Evolutionary conservation across 345 rosid genomes (phyloP).

Genomic region (Gossypium arboreum): DNA sequence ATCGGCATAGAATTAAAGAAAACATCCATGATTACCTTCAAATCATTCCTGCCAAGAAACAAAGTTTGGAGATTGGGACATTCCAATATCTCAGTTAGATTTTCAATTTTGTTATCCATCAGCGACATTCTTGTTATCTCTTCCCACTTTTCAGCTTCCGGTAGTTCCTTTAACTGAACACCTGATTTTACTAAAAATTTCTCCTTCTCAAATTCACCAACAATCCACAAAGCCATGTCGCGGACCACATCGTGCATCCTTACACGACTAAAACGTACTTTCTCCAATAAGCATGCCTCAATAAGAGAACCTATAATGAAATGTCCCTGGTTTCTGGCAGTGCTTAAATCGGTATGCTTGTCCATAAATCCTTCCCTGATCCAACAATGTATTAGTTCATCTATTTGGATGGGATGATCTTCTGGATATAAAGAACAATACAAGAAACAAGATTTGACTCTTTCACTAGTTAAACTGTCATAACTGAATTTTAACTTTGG

Average conservation of each 20-base stretch:
- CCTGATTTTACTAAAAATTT: constrained; percentile 16
- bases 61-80: neutral
- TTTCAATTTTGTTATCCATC: neutral
- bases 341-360: neutral
- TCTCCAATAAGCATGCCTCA: constrained; percentile 23
- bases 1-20: neutral
- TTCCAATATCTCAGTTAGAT: neutral
- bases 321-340: no score
- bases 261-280: neutral
- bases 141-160: constrained; percentile 17
- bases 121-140: constrained; percentile 16
- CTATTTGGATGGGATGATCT: constrained; percentile 27
- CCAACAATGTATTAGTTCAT: constrained; percentile 41
- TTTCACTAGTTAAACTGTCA: neutral
- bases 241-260: no score
- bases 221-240: constrained; percentile 14
- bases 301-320: neutral
- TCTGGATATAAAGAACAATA: constrained; percentile 23
- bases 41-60: neutral
- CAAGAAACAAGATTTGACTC: neutral
- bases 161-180: constrained; percentile 14
- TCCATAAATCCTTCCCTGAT: constrained; percentile 29
- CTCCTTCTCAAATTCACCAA: neutral
- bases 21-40: neutral
- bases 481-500: neutral